phyloP scores from a whole-genome alignment of 495 filamentous ascomycete genomes.

The Glutinoglossum americanum region DNA sequence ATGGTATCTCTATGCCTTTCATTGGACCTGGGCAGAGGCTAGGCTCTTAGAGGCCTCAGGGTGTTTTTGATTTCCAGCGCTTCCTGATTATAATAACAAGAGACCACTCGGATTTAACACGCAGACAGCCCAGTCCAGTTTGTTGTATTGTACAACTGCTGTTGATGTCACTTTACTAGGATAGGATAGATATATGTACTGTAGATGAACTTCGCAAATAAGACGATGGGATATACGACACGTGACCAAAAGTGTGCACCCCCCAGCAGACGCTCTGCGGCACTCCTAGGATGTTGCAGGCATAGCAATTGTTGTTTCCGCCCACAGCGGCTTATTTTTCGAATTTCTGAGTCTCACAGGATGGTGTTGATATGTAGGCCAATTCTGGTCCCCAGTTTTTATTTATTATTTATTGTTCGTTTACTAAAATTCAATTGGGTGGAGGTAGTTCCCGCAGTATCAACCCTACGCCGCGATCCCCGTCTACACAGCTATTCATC shows the following conservation, averaged over 20 bases:
- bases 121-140: no score
- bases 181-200: background rate
- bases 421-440: slow-evolving; percentile 7
- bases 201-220: no score
- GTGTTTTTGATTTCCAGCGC: no score
- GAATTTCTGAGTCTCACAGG: background rate
- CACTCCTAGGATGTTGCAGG: background rate
- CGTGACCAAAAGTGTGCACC: no score
- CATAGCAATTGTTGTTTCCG: background rate
- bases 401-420: background rate
- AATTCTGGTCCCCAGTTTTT: background rate
- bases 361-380: background rate
- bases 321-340: background rate
- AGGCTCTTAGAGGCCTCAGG: slow-evolving; percentile 20
- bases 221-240: no score
- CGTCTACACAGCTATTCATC: slow-evolving; percentile 52
- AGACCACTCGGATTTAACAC: no score
- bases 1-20: slow-evolving; percentile 32
- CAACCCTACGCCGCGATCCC: slow-evolving; percentile 36
- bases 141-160: background rate
- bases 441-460: slow-evolving; percentile 6
- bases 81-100: no score
- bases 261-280: no score
- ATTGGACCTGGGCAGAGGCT: slow-evolving; percentile 41
- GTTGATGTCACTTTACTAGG: background rate